phyloP scores from a whole-genome alignment of 441 rosid genomes.

The Populus hybrid region DNA sequence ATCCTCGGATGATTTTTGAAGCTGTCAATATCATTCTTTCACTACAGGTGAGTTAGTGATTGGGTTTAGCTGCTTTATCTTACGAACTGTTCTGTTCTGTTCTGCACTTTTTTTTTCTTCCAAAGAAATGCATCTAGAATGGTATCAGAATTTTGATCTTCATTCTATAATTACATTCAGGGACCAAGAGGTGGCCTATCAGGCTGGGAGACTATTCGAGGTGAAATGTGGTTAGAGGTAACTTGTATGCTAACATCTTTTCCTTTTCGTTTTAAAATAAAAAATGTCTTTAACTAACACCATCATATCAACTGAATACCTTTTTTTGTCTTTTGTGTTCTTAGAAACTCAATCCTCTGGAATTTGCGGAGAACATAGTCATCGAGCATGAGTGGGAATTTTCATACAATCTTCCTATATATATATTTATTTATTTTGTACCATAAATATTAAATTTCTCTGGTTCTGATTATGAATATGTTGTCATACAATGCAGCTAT shows the following conservation, averaged over 20 bases:
- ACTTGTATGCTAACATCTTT: neutral
- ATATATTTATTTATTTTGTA: neutral
- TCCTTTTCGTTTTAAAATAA: neutral
- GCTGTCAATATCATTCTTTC: conserved; percentile 41
- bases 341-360: neutral
- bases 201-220: neutral
- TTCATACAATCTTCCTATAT: neutral
- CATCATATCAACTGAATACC: neutral
- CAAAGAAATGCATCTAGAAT: too few species aligned
- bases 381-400: conserved; percentile 35
- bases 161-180: neutral
- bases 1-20: conserved; percentile 32
- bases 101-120: neutral
- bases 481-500: conserved; percentile 15
- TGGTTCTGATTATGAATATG: neutral
- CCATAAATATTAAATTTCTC: neutral
- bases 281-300: neutral
- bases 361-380: conserved; percentile 30
- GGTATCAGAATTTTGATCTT: too few species aligned
- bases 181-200: neutral
- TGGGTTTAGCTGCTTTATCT: neutral
- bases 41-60: conserved; percentile 33
- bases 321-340: neutral
- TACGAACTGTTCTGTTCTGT: neutral
- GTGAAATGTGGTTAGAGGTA: neutral